Evolutionary conservation across 495 filamentous ascomycete genomes (phyloP).

Genomic region (Aspergillus cristatus): DNA sequence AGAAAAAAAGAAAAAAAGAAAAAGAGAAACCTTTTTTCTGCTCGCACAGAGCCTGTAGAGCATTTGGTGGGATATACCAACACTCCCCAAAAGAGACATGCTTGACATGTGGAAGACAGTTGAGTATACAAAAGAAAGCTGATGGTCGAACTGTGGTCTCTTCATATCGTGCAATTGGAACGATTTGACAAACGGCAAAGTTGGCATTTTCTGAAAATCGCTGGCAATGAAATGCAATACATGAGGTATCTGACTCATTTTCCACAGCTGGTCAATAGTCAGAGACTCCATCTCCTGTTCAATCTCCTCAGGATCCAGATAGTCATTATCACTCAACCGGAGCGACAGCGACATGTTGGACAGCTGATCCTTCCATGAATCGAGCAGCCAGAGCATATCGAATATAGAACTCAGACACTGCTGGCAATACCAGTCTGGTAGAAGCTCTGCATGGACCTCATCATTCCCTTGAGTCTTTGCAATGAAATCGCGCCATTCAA

Average conservation of each 20-base stretch:
- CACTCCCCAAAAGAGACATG: not conserved
- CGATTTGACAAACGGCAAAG: not conserved
- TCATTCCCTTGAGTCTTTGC: not conserved
- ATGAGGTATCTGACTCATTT: not conserved
- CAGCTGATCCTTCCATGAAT: slow-evolving; percentile 1
- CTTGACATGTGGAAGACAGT: not conserved
- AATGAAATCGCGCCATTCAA: not conserved
- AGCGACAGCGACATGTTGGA: not conserved
- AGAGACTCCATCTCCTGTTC: not conserved
- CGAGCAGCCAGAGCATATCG: not conserved
- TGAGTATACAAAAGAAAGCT: not conserved
- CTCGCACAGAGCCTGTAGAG: not conserved
- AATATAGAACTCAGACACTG: not conserved
- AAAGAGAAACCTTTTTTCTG: not conserved
- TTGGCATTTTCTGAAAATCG: not conserved
- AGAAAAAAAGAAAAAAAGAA: too few species aligned
- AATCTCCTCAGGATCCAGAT: not conserved
- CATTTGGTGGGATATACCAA: not conserved
- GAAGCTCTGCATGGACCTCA: not conserved
- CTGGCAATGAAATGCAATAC: not conserved
- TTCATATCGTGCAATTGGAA: not conserved
- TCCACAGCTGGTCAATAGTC: not conserved
- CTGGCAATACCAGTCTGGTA: not conserved
- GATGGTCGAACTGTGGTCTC: not conserved
- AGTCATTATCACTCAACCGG: not conserved